Evolutionary conservation across 2,329 filamentous ascomycete genomes (phyloP), one percentile per base, ranked within the genome.

Genomic region (Arthrobotrys sinensis): DNA sequence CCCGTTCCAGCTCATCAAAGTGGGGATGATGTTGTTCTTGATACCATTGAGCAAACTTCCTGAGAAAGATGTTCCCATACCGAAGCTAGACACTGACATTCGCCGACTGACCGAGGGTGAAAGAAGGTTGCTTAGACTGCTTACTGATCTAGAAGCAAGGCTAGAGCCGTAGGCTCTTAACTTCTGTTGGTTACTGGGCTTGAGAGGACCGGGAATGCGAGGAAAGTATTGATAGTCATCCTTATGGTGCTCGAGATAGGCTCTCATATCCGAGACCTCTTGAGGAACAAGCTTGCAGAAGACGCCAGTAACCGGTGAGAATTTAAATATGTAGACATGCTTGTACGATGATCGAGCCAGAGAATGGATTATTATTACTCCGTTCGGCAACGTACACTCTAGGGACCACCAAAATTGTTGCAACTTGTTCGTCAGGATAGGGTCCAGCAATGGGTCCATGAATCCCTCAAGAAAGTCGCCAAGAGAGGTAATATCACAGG

Each of bases 321-420:
- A 78, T 21, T 72, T 72, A 36, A 78, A 68, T 6, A 78, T 68
- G 53, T 46, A 78, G 16, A 72, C 45, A 32, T 72, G 45, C 11
- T 63, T 40, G 75, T 78, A 78, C 28, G 63, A 63, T 38, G 75
- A 71, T n/a, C 16, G 68, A 48, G 68, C 34, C 14, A 78, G 67
- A 46, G 75, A 78, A 53, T 78, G 75, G 14, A 78, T 72, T 62
- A 72, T 68, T 28, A 78, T 72, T 21, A 72, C 67, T 50, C 75
- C 75, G 32, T 72, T 78, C 7, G 67, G 52, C 50, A 78, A 53
- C 45, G 67, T 48, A 50, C 67, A 78, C 45, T 78, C 75, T 12
- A 78, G 55, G 11, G 75, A 72, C 75, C 75, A 78, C 67, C 67
- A 78, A 14, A 64, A 72, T 2, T 2, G 16, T 19, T 62, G 12